phyloP scores from a whole-genome alignment of 192 early-diverging fungal genomes.

The Rhizophagus sp. region DNA sequence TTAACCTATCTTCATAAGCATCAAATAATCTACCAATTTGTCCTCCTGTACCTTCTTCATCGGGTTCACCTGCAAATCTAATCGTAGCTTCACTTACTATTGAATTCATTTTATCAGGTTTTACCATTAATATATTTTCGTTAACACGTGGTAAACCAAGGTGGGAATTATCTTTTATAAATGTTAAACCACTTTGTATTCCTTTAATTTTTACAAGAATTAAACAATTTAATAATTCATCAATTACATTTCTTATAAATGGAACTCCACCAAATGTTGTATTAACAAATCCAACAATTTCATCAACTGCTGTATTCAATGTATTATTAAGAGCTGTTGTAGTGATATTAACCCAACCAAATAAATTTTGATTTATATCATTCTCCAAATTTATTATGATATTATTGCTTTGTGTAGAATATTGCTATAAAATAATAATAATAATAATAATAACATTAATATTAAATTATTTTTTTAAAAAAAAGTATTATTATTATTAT shows the following conservation, averaged over 20 bases:
- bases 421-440: neutral
- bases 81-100: neutral
- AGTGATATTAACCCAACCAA: constrained; percentile 24
- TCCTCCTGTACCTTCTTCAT: neutral
- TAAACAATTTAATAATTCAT: constrained; percentile 13
- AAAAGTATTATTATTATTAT: too few species aligned
- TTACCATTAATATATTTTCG: constrained; percentile 10
- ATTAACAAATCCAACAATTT: constrained; percentile 1
- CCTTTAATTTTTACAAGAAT: constrained; percentile 22
- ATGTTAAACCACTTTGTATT: constrained; percentile 11
- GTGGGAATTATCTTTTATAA: constrained; percentile 20
- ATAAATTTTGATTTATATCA: constrained; percentile 12
- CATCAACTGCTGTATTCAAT: constrained; percentile 24
- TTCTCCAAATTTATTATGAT: constrained; percentile 12
- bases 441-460: too few species aligned
- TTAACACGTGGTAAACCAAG: constrained; percentile 20
- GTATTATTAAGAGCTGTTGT: constrained; percentile 23
- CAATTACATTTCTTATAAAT: neutral
- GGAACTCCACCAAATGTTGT: constrained; percentile 4
- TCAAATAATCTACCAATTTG: constrained; percentile 27
- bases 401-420: neutral
- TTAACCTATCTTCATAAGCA: neutral
- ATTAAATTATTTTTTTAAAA: too few species aligned
- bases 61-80: constrained; percentile 1
- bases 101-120: neutral